Base-by-base conservation (phyloP, 202 grass and related monocot species). In the Bolboschoenoplectus hybrid region DNA sequence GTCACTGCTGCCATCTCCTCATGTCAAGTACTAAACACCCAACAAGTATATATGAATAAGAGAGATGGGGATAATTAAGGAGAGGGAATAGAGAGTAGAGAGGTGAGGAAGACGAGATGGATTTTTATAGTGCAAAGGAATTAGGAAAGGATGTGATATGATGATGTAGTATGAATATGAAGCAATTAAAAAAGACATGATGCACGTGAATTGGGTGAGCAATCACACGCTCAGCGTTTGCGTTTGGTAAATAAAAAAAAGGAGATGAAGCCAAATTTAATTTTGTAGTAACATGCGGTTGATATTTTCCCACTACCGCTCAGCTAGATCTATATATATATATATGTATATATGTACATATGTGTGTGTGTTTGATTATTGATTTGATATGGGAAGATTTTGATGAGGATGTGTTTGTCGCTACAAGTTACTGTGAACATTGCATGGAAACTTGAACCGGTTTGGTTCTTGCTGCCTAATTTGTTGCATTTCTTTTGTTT, bases 191-290 rank as follows among this genome's bases (percentile, higher is more conserved):
- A 8, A 63, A 36, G 41, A 47, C 68, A 72, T 16, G 68, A 10
- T 55, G 35, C 75, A 79, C 75, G 50, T 79, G 50, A 60, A 79
- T 78, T 9, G 74, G 5, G 26, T 20, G 72, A 75, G 72, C 34
- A 17, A 78, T 78, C 75, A 41, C 75, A 79, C 52, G 35, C 53
- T 57, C 52, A 58, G 75, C 52, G 58, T 79, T 79, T 36, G 75
- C 52, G 58, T 79, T 79, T 36, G 74, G 74, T 78, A 47, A 26
- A 26, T 26, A 26, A 26, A 26, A n/a, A 57, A 57, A 73, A 47
- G n/a, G 17, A 47, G 16, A 44, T 9, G 40, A 74, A 6, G 43
- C 43, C 70, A 26, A 74, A 74, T 14, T 26, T 26, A 26, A 26
- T 26, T 26, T 26, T 26, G 12, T 9, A 26, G 7, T 74, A 71